These are phyloP conservation scores for Entonaema liquescens DNA, from an alignment of 495 filamentous ascomycete genomes.

Conservation along the genomic window DNA sequence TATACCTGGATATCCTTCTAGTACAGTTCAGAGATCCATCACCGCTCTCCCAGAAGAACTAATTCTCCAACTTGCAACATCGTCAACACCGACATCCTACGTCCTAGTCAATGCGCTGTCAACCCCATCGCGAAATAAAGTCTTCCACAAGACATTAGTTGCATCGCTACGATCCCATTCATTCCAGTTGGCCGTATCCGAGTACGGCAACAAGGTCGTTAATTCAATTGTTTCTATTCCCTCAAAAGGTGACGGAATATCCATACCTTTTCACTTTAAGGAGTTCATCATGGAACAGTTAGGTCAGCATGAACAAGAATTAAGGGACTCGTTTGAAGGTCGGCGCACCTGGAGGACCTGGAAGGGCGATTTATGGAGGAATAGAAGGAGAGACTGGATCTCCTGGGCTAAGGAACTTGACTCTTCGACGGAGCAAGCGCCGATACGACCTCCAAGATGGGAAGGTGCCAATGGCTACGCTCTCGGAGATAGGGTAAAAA, in stretches of 20 bases:
- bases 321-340: conserved; percentile 79
- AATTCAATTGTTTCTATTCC: conserved; percentile 77
- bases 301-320: conserved; percentile 61
- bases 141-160: conserved; percentile 59
- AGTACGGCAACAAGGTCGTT: conserved; percentile 78
- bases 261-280: conserved; percentile 63
- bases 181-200: conserved; percentile 71
- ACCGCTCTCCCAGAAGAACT: conserved; percentile 49
- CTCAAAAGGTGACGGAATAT: conserved; percentile 51
- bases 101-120: conserved; percentile 76
- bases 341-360: conserved; percentile 90
- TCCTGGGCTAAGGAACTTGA: conserved; percentile 67
- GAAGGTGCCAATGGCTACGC: conserved; percentile 9
- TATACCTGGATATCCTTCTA: conserved; percentile 52
- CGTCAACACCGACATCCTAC: conserved; percentile 59
- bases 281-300: conserved; percentile 59
- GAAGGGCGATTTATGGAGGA: conserved; percentile 81
- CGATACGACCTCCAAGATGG: conserved; percentile 7
- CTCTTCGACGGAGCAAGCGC: conserved; percentile 18
- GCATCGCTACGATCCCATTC: conserved; percentile 62
- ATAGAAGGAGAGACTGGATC: conserved; percentile 74
- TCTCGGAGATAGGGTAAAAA: neutral
- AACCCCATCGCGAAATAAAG: conserved; percentile 63
- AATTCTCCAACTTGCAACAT: conserved; percentile 50
- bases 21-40: conserved; percentile 54